Conservation (phyloP, 2,329 filamentous ascomycete genomes). For the Penicillium verrucosum region DNA sequence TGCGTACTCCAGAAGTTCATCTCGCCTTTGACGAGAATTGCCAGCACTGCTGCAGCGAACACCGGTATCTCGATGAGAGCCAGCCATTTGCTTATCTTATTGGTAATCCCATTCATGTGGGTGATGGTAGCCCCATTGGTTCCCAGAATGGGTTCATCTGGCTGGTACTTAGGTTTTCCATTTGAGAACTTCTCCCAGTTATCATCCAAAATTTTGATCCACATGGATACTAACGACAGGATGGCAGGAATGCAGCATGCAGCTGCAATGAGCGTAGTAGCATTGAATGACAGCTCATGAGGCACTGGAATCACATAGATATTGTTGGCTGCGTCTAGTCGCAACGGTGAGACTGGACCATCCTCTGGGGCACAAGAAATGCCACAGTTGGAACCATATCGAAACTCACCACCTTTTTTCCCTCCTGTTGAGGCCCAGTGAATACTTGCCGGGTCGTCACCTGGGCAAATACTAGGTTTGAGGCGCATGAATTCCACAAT, state of each 20-base stretch:
- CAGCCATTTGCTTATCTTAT: slow-evolving; percentile 35
- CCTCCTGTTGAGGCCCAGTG: slow-evolving; percentile 34
- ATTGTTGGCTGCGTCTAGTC: slow-evolving; percentile 55
- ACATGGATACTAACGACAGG: slow-evolving; percentile 59
- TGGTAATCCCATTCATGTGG: slow-evolving; percentile 47
- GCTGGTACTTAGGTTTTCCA: slow-evolving; percentile 26
- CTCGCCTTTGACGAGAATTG: slow-evolving; percentile 56
- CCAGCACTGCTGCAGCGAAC: slow-evolving; percentile 54
- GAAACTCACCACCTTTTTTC: neutral
- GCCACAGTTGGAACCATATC: slow-evolving; percentile 12
- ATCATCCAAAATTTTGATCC: slow-evolving; percentile 61
- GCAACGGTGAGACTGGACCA: slow-evolving; percentile 53
- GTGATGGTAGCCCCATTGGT: slow-evolving; percentile 55
- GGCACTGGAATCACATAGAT: slow-evolving; percentile 63
- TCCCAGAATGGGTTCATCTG: slow-evolving; percentile 48
- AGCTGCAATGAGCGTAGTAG: slow-evolving; percentile 59
- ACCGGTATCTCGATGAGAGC: slow-evolving; percentile 55
- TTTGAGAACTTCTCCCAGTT: slow-evolving; percentile 54
- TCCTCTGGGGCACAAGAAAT: slow-evolving; percentile 6
- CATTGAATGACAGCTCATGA: slow-evolving; percentile 54
- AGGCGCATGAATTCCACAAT: slow-evolving; percentile 63
- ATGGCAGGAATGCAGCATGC: slow-evolving; percentile 65
- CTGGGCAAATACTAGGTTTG: slow-evolving; percentile 43
- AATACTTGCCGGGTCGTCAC: slow-evolving; percentile 39
- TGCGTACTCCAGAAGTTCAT: slow-evolving; percentile 60